Evolutionary conservation across 768 basidiomycete genomes (phyloP).

Genomic region (Neoboletus magnificus): DNA sequence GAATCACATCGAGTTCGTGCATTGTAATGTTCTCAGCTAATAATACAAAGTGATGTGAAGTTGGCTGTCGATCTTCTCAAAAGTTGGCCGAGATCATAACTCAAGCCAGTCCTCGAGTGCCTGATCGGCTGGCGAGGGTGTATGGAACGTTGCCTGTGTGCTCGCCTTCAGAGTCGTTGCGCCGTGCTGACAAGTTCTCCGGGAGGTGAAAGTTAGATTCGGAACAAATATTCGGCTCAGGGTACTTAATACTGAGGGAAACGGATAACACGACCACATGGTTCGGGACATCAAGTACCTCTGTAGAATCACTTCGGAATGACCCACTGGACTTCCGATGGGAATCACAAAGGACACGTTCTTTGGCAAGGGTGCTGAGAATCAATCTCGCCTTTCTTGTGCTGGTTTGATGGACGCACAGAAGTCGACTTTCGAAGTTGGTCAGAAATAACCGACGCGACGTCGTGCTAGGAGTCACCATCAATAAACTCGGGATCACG

Average conservation of each 20-base stretch:
- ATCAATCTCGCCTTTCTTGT: neutral
- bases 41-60: neutral
- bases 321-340: neutral
- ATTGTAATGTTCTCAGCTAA: neutral
- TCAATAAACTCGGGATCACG: neutral
- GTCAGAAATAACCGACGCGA: neutral
- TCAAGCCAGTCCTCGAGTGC: neutral
- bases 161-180: neutral
- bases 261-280: neutral
- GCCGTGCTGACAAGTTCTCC: neutral
- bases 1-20: neutral
- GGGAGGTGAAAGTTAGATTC: neutral
- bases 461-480: neutral
- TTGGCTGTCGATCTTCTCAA: neutral
- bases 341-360: neutral
- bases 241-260: too few relatives aligned
- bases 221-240: neutral
- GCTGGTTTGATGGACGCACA: neutral
- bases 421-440: neutral
- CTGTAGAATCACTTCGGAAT: neutral
- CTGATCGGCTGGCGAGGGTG: neutral
- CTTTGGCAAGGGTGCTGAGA: neutral
- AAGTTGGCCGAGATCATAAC: neutral
- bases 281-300: neutral
- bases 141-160: neutral